Conservation (phyloP, 2,329 filamentous ascomycete species). For the Cyphellophora attinorum region DNA sequence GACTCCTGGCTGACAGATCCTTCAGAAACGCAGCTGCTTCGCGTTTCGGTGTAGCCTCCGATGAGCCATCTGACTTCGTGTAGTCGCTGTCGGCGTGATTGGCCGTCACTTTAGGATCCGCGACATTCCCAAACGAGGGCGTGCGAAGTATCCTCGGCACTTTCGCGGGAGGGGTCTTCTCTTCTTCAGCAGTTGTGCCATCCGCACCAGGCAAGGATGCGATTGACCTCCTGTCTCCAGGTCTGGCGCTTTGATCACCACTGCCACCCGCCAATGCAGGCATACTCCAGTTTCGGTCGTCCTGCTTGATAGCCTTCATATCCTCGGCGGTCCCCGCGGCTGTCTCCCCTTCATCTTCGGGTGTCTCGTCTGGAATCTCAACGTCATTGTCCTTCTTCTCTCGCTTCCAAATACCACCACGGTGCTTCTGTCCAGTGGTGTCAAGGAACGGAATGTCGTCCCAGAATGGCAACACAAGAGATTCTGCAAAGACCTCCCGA, state of each 20-base stretch:
- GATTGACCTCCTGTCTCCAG: constrained; percentile 17
- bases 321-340: constrained; percentile 12
- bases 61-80: constrained; percentile 45
- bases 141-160: constrained; percentile 50
- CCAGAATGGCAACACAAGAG: constrained; percentile 86
- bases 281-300: constrained; percentile 26
- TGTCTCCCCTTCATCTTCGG: constrained; percentile 21
- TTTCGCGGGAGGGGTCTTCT: constrained; percentile 28
- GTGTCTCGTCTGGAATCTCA: constrained; percentile 22
- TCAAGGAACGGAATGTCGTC: constrained; percentile 88
- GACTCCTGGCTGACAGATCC: constrained; percentile 52
- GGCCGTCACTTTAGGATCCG: constrained; percentile 57
- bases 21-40: constrained; percentile 56
- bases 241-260: constrained; percentile 30
- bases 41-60: constrained; percentile 47
- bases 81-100: constrained; percentile 59
- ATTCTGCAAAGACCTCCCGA: constrained; percentile 87
- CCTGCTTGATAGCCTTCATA: constrained; percentile 7
- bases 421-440: constrained; percentile 65
- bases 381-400: constrained; percentile 15
- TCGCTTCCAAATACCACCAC: constrained; percentile 71
- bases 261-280: constrained; percentile 23
- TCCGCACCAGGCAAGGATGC: constrained; percentile 14
- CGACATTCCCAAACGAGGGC: constrained; percentile 52
- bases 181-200: constrained; percentile 17